A percentile compares a stretch with the other conserved stretches of the same genome.
These are phyloP conservation scores for Mycena venus DNA, from an alignment of 768 basidiomycete genomes.

Conservation along the genomic window DNA sequence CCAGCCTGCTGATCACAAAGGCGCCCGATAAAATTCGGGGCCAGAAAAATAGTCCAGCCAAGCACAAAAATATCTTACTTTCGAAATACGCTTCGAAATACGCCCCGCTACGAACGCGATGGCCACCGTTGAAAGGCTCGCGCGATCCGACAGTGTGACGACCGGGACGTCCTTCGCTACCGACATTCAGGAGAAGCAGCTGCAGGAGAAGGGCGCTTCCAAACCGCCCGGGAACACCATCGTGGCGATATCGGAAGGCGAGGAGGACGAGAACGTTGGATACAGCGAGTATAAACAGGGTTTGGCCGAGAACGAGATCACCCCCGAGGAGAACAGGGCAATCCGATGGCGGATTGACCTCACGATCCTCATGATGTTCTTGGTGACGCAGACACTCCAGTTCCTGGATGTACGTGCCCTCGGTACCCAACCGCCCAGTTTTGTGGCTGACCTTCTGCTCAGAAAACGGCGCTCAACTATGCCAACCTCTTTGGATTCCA, in stretches of 20 bases:
- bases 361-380: constrained; percentile 28
- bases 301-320: constrained; percentile 25
- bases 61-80: too few species aligned
- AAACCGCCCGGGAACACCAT: not conserved
- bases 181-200: constrained; percentile 27
- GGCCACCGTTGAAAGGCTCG: constrained; percentile 1
- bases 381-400: constrained; percentile 34
- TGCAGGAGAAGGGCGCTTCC: constrained; percentile 19
- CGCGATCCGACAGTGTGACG: constrained; percentile 22
- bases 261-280: constrained; percentile 33
- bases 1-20: too few species aligned
- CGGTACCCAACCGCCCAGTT: too few species aligned
- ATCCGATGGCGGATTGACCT: constrained; percentile 35
- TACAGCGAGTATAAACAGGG: constrained; percentile 32
- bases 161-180: constrained; percentile 28
- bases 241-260: constrained; percentile 23
- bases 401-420: constrained; percentile 27
- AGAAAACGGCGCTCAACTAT: constrained; percentile 36
- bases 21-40: too few species aligned
- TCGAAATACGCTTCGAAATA: too few species aligned
- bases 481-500: constrained; percentile 36
- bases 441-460: not conserved
- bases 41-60: too few species aligned
- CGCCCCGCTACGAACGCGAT: not conserved
- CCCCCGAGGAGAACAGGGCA: constrained; percentile 22